Evolutionary conservation across 1,139 yeast species (phyloP).

Genomic region (Candida sp.): DNA sequence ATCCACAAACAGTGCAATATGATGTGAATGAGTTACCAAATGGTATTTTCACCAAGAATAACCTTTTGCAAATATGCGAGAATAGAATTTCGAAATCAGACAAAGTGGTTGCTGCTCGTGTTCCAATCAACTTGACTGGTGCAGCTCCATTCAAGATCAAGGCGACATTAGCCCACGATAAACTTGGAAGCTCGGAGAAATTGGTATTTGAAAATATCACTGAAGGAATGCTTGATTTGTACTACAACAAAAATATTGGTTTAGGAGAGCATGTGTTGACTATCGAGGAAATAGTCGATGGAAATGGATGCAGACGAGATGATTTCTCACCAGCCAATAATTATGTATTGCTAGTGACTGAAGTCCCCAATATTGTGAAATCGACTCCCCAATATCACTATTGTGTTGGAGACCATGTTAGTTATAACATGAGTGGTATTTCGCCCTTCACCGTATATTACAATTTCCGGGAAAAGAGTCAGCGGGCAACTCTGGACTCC

Average conservation of each 20-base stretch:
- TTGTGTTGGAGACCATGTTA: constrained; percentile 91
- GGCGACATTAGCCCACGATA: constrained; percentile 47
- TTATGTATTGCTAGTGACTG: constrained; percentile 58
- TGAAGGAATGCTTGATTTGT: constrained; percentile 13
- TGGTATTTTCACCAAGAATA: constrained; percentile 30
- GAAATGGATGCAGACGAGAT: constrained; percentile 62
- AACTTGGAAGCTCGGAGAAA: constrained; percentile 13
- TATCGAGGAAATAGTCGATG: constrained; percentile 58
- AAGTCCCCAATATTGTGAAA: constrained; percentile 64
- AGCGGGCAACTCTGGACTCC: constrained; percentile 57
- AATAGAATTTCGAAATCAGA: constrained; percentile 31
- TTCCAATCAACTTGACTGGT: constrained; percentile 58
- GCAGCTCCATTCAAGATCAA: constrained; percentile 60
- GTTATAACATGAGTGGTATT: constrained; percentile 71
- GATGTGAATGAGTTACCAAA: constrained; percentile 61
- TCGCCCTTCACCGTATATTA: constrained; percentile 79
- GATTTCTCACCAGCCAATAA: constrained; percentile 33
- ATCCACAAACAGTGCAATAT: constrained; percentile 46
- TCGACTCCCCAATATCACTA: constrained; percentile 44
- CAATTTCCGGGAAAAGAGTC: constrained; percentile 60
- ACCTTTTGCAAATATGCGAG: constrained; percentile 50
- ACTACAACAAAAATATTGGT: constrained; percentile 8
- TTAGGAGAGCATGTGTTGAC: constrained; percentile 57
- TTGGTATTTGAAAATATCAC: constrained; percentile 12
- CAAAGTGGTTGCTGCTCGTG: constrained; percentile 36